phyloP scores from a whole-genome alignment of 1,284 basidiomycete species.

The Leccinum holopus region DNA sequence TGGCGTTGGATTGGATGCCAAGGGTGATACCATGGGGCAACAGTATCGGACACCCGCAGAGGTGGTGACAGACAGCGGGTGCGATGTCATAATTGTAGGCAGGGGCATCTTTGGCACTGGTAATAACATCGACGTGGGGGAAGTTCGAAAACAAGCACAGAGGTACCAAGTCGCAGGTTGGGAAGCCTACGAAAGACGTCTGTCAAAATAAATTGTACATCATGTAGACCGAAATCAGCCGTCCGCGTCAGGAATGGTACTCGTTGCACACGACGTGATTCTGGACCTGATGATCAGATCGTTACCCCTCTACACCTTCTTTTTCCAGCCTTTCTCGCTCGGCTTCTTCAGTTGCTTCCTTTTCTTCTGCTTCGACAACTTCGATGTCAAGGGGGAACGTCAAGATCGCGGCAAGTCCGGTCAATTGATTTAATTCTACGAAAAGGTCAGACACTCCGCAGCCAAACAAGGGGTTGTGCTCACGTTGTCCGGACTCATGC shows the following conservation, averaged over 20 bases:
- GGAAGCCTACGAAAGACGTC: conserved; percentile 69
- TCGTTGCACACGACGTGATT: not conserved
- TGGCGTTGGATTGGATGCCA: conserved; percentile 84
- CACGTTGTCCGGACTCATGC: conserved; percentile 98
- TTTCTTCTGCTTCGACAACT: conserved; percentile 85
- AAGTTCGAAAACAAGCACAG: conserved; percentile 72
- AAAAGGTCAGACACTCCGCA: conserved; percentile 14
- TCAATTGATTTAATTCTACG: conserved; percentile 90
- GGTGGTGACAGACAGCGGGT: conserved; percentile 83
- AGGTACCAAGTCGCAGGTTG: conserved; percentile 87
- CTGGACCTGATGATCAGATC: conserved; percentile 2
- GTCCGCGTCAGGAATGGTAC: not conserved
- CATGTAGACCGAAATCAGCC: not conserved
- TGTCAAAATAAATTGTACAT: conserved; percentile 15
- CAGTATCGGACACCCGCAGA: conserved; percentile 92
- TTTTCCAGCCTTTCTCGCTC: conserved; percentile 35
- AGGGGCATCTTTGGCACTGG: conserved; percentile 89
- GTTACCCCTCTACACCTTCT: conserved; percentile 32
- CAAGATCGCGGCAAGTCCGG: conserved; percentile 93
- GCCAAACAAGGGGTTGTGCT: conserved; percentile 32
- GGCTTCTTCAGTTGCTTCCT: conserved; percentile 58
- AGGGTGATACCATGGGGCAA: conserved; percentile 91
- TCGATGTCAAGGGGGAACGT: conserved; percentile 97
- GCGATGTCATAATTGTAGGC: conserved; percentile 98
- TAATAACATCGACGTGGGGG: conserved; percentile 54